These are phyloP conservation scores for Thielaviopsis musarum DNA, from an alignment of 2,329 filamentous ascomycete species.

Conservation along the genomic window DNA sequence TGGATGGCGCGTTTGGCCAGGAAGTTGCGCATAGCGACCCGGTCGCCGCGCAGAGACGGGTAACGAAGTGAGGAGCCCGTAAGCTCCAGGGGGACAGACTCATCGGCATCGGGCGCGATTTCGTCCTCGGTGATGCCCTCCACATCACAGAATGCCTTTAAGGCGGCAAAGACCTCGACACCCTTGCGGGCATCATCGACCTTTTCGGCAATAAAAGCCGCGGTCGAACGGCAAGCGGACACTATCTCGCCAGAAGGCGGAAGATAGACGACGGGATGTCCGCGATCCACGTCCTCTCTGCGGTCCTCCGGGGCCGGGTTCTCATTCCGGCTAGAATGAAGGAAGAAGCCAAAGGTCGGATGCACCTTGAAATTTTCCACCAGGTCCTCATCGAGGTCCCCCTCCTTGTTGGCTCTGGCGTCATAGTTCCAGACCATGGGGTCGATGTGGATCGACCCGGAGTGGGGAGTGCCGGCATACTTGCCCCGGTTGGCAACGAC, in stretches of 20 bases:
- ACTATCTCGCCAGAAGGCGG: conserved; percentile 27
- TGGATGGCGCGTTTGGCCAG: conserved; percentile 2
- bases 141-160: conserved; percentile 24
- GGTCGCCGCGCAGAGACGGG: conserved; percentile 2
- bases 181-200: conserved; percentile 20
- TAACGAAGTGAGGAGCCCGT: conserved; percentile 10
- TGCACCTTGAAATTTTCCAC: conserved; percentile 34
- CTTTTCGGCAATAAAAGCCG: conserved; percentile 20
- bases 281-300: conserved; percentile 21
- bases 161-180: conserved; percentile 19
- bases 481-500: conserved; percentile 28
- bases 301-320: conserved; percentile 16
- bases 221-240: conserved; percentile 30
- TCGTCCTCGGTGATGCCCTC: conserved; percentile 15
- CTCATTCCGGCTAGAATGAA: conserved; percentile 30
- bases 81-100: conserved; percentile 17
- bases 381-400: conserved; percentile 33
- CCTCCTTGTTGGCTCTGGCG: conserved; percentile 28
- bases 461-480: conserved; percentile 36
- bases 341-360: conserved; percentile 35
- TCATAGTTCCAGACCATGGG: conserved; percentile 37
- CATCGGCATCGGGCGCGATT: conserved; percentile 15
- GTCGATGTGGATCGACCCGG: conserved; percentile 36
- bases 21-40: conserved; percentile 6
- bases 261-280: conserved; percentile 32